Conservation (phyloP, 768 basidiomycete genomes). For the Glaciozyma antarctica region DNA sequence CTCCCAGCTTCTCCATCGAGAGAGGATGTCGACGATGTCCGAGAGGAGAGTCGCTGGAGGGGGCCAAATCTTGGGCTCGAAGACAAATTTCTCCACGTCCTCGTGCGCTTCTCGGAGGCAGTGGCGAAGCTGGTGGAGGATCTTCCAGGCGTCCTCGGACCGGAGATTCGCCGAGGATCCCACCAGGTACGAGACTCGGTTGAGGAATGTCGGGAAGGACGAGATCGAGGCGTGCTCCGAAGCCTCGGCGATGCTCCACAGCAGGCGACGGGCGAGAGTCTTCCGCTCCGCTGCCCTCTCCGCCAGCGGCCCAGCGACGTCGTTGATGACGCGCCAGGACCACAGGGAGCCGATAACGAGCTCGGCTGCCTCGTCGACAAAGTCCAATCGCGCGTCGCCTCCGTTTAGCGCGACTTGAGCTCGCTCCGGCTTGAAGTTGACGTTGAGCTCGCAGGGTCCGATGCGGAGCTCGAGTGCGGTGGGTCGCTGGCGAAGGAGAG, state of each 20-base stretch:
- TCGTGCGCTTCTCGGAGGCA: slow-evolving; percentile 47
- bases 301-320: slow-evolving; percentile 4
- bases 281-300: slow-evolving; percentile 1
- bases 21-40: slow-evolving; percentile 2
- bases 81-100: slow-evolving; percentile 22
- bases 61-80: not conserved
- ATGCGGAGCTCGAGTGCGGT: slow-evolving; percentile 19
- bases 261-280: slow-evolving; percentile 3
- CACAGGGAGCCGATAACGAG: slow-evolving; percentile 32
- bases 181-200: slow-evolving; percentile 72
- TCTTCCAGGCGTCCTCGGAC: slow-evolving; percentile 59
- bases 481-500: not conserved
- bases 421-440: not conserved
- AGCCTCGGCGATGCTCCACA: slow-evolving; percentile 12
- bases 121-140: slow-evolving; percentile 68
- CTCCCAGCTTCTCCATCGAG: slow-evolving; percentile 17
- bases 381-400: slow-evolving; percentile 23
- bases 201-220: slow-evolving; percentile 64
- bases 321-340: slow-evolving; percentile 27
- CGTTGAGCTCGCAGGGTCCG: not conserved
- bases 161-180: slow-evolving; percentile 64
- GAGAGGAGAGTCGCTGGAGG: not conserved
- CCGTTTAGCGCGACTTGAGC: slow-evolving; percentile 2
- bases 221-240: slow-evolving; percentile 19
- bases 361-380: slow-evolving; percentile 31